phyloP scores from a whole-genome alignment of 805 yeast genomes.

The Wickerhamiella azymoides region DNA sequence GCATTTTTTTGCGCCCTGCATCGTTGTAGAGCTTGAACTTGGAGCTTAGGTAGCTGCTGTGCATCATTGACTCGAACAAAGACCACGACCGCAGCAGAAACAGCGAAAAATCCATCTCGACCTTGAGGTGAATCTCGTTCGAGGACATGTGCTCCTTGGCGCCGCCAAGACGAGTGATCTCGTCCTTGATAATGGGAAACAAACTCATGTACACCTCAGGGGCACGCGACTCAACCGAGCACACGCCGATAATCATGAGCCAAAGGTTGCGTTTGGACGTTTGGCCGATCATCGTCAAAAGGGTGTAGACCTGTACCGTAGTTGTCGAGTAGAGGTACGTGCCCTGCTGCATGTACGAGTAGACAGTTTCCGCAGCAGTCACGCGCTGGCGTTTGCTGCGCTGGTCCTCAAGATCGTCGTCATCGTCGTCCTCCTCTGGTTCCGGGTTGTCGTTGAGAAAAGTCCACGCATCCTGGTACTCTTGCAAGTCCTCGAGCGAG shows the following conservation, averaged over 20 bases:
- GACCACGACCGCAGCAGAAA: slow-evolving; percentile 89
- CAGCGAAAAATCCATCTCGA: slow-evolving; percentile 75
- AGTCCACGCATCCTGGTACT: slow-evolving; percentile 50
- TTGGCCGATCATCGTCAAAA: slow-evolving; percentile 72
- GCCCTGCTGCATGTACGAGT: slow-evolving; percentile 73
- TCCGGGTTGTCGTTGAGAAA: slow-evolving; percentile 20
- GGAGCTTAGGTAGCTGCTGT: slow-evolving; percentile 83
- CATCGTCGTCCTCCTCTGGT: slow-evolving; percentile 18
- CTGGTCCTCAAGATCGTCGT: slow-evolving; percentile 15
- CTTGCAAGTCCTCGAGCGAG: slow-evolving; percentile 40
- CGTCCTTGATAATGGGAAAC: slow-evolving; percentile 66
- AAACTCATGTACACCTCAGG: slow-evolving; percentile 58
- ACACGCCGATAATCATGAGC: slow-evolving; percentile 80
- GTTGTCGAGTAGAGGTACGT: slow-evolving; percentile 61
- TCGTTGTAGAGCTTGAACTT: slow-evolving; percentile 81
- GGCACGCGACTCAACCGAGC: slow-evolving; percentile 58
- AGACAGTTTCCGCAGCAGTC: slow-evolving; percentile 37
- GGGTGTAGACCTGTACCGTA: slow-evolving; percentile 66
- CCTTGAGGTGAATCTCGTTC: slow-evolving; percentile 31
- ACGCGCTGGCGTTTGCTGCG: slow-evolving; percentile 18
- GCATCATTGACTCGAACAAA: slow-evolving; percentile 75
- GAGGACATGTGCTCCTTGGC: slow-evolving; percentile 16
- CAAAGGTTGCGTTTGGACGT: slow-evolving; percentile 56
- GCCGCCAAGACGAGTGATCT: slow-evolving; percentile 56
- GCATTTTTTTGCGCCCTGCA: slow-evolving; percentile 73